These are phyloP conservation scores for Spatholobus suberectus DNA, from an alignment of 306 rosid species.

Conservation along the genomic window DNA sequence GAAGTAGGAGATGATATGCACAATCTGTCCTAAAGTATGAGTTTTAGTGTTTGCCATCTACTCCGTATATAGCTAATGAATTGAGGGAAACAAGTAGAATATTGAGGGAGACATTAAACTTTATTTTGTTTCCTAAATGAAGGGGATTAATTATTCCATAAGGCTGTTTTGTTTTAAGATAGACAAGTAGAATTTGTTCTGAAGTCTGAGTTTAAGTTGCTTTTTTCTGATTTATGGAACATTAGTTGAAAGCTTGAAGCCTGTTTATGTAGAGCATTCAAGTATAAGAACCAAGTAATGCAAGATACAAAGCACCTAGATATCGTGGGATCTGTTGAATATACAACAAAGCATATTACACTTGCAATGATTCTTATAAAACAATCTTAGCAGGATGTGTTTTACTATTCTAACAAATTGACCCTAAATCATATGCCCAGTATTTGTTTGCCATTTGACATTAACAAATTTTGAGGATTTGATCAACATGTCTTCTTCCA, in stretches of 20 bases:
- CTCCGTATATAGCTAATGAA: slow-evolving; percentile 37
- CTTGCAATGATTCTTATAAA: neutral
- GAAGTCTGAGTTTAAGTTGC: too few relatives aligned
- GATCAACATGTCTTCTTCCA: too few relatives aligned
- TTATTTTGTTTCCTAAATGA: too few relatives aligned
- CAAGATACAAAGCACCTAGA: too few relatives aligned
- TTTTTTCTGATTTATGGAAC: slow-evolving; percentile 6
- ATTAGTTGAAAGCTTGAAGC: slow-evolving; percentile 53
- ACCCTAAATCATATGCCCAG: neutral
- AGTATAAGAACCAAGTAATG: slow-evolving; percentile 58
- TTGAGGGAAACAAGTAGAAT: slow-evolving; percentile 30
- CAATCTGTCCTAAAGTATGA: slow-evolving; percentile 11
- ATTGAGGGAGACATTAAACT: neutral
- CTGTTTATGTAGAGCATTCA: slow-evolving; percentile 46
- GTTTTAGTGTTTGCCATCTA: slow-evolving; percentile 25
- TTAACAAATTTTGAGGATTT: too few relatives aligned
- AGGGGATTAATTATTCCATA: neutral
- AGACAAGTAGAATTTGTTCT: neutral
- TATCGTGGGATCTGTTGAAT: too few relatives aligned
- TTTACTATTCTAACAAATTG: neutral
- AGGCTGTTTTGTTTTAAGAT: neutral
- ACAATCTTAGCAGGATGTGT: slow-evolving; percentile 2
- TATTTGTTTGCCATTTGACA: too few relatives aligned
- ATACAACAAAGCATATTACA: too few relatives aligned
- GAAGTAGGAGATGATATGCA: slow-evolving; percentile 11